Evolutionary conservation across 1,139 yeast genomes (phyloP).

Genomic region (Sugiyamaella paludigena): DNA sequence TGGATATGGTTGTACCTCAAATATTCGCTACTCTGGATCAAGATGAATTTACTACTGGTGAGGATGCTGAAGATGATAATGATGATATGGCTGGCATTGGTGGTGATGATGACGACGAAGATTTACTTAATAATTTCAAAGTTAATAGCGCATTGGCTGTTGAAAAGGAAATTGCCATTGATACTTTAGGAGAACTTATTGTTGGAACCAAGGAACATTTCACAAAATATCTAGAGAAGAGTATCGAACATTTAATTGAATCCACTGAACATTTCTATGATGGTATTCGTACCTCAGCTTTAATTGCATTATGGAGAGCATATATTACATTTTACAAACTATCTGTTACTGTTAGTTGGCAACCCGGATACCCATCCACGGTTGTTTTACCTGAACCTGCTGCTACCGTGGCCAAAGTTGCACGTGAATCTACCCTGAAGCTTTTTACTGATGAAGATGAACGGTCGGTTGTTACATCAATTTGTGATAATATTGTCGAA

Average conservation of each 20-base stretch:
- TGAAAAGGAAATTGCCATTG: conserved; percentile 96
- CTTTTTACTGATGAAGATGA: conserved; percentile 78
- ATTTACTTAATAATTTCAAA: conserved; percentile 66
- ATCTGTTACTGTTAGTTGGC: conserved; percentile 44
- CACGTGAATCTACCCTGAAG: conserved; percentile 62
- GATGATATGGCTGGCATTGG: conserved; percentile 32
- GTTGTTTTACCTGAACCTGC: conserved; percentile 39
- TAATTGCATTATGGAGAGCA: conserved; percentile 79
- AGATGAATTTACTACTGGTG: conserved; percentile 42
- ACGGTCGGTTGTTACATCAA: conserved; percentile 69
- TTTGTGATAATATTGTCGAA: conserved; percentile 73
- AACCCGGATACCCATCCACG: conserved; percentile 66
- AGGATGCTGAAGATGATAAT: conserved; percentile 36
- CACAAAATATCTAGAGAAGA: conserved; percentile 71
- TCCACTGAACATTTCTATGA: conserved; percentile 79
- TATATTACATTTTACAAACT: conserved; percentile 64
- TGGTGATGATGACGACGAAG: conserved; percentile 39
- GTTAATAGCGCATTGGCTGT: conserved; percentile 94
- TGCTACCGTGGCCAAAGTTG: conserved; percentile 59
- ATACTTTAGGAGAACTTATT: conserved; percentile 87
- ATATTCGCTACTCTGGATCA: conserved; percentile 81
- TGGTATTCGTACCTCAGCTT: conserved; percentile 87
- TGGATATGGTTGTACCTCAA: conserved; percentile 78
- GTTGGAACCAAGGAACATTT: conserved; percentile 79
- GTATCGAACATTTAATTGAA: conserved; percentile 62